These are phyloP conservation scores for Trypanosomatidae sp. DNA, from an alignment of 208 protist species.

Conservation along the genomic window DNA sequence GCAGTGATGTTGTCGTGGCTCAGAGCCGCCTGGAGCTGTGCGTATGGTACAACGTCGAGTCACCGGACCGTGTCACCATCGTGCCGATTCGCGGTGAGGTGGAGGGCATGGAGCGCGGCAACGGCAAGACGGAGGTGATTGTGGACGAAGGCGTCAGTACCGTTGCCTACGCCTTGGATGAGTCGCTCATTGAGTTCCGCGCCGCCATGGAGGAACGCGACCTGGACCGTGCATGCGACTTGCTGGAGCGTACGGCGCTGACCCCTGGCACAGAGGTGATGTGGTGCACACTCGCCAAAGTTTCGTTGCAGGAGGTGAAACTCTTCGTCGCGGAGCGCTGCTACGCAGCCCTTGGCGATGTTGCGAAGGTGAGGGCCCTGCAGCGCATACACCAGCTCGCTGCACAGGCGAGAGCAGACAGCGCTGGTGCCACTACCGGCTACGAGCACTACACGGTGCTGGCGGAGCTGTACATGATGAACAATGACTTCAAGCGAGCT, in stretches of 20 bases:
- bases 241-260: slow-evolving; percentile 89
- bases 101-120: slow-evolving; percentile 94
- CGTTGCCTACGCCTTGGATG: slow-evolving; percentile 94
- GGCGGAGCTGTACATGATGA: slow-evolving; percentile 88
- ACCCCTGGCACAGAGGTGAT: slow-evolving; percentile 94
- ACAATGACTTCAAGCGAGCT: slow-evolving; percentile 92
- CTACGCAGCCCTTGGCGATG: slow-evolving; percentile 95
- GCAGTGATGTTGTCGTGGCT: slow-evolving; percentile 98
- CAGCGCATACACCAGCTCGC: slow-evolving; percentile 88
- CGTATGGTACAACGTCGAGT: slow-evolving; percentile 98
- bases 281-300: slow-evolving; percentile 90
- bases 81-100: slow-evolving; percentile 97
- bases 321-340: slow-evolving; percentile 95
- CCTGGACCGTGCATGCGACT: slow-evolving; percentile 88
- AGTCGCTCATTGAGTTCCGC: slow-evolving; percentile 97
- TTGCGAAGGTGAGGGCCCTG: slow-evolving; percentile 92
- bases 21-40: slow-evolving; percentile 96
- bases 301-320: slow-evolving; percentile 88
- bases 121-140: slow-evolving; percentile 96
- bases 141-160: slow-evolving; percentile 96
- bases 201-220: slow-evolving; percentile 94
- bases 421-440: slow-evolving; percentile 59
- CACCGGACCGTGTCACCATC: slow-evolving; percentile 93
- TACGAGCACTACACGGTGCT: slow-evolving; percentile 93
- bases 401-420: slow-evolving; percentile 49